phyloP scores from a whole-genome alignment of 2,329 filamentous ascomycete species.

The Nectriaceae sp. region DNA sequence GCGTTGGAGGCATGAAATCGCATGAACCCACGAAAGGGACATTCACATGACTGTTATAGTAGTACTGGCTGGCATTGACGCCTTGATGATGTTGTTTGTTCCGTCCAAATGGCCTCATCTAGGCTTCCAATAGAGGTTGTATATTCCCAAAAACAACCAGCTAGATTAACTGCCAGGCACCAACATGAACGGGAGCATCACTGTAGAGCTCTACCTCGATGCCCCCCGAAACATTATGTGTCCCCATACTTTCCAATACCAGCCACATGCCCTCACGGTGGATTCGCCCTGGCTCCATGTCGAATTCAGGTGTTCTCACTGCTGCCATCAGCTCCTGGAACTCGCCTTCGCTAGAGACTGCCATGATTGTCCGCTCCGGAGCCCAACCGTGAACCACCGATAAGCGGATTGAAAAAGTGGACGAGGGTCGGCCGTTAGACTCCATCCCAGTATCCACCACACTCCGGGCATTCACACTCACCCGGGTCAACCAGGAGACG shows the following conservation, averaged over 20 bases:
- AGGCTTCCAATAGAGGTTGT: no score
- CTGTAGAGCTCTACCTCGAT: conserved; percentile 57
- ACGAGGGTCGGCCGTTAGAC: conserved; percentile 35
- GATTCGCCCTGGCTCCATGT: conserved; percentile 67
- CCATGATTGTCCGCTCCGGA: conserved; percentile 65
- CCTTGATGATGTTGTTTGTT: no score
- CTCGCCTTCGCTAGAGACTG: conserved; percentile 69
- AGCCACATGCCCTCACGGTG: conserved; percentile 69
- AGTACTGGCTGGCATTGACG: no score
- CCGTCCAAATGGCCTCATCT: no score
- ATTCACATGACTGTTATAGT: no score
- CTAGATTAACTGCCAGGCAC: conserved; percentile 42
- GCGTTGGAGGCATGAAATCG: not conserved
- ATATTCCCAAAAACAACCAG: no score
- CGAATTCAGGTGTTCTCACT: conserved; percentile 72
- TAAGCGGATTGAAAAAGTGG: conserved; percentile 62
- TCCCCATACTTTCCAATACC: conserved; percentile 78
- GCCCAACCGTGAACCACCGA: conserved; percentile 74
- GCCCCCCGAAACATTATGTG: conserved; percentile 39
- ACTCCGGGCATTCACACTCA: conserved; percentile 40
- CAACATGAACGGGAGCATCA: conserved; percentile 46
- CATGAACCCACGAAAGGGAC: no score
- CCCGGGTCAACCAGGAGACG: conserved; percentile 56
- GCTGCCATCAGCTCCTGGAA: conserved; percentile 69
- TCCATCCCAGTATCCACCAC: conserved; percentile 28